These are phyloP conservation scores for Penicillium tannophilum DNA, from an alignment of 495 filamentous ascomycete genomes.

Conservation along the genomic window DNA sequence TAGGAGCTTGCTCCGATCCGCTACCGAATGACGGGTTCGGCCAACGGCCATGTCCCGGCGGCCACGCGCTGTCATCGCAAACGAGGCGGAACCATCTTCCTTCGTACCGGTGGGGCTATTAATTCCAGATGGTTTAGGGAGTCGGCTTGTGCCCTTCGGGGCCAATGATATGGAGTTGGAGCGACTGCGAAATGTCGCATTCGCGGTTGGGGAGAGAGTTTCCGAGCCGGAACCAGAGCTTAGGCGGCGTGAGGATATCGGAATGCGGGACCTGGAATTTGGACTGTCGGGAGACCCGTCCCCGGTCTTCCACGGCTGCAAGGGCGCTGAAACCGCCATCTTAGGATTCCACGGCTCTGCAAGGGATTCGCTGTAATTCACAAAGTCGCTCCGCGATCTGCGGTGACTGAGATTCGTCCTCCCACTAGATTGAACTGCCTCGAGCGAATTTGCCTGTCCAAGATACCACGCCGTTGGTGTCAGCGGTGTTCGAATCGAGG, in stretches of 20 bases:
- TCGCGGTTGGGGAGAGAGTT: conserved; percentile 45
- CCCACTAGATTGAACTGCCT: conserved; percentile 44
- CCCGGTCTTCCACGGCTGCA: conserved; percentile 31
- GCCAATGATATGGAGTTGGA: conserved; percentile 36
- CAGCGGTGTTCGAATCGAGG: conserved; percentile 43
- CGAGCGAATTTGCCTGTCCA: conserved; percentile 48
- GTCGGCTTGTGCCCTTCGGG: conserved; percentile 48
- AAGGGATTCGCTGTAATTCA: conserved; percentile 26
- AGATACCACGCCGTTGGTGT: conserved; percentile 61
- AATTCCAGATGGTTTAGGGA: conserved; percentile 45
- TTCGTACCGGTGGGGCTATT: conserved; percentile 35
- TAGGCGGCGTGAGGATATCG: conserved; percentile 52
- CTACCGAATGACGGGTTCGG: conserved; percentile 37
- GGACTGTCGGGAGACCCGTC: conserved; percentile 39
- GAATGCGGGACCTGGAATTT: conserved; percentile 60
- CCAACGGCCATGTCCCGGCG: conserved; percentile 35
- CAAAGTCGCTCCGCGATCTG: conserved; percentile 51
- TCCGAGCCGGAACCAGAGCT: conserved; percentile 51
- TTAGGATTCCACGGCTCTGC: conserved; percentile 35
- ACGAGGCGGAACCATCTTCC: conserved; percentile 34
- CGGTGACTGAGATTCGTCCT: conserved; percentile 41
- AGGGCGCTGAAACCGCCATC: conserved; percentile 45
- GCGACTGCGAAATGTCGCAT: conserved; percentile 45
- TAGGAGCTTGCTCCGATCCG: conserved; percentile 53
- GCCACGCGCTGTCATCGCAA: conserved; percentile 38